Base-by-base conservation (phyloP, 1,284 basidiomycete genomes). In the Megacollybia platyphylla region DNA sequence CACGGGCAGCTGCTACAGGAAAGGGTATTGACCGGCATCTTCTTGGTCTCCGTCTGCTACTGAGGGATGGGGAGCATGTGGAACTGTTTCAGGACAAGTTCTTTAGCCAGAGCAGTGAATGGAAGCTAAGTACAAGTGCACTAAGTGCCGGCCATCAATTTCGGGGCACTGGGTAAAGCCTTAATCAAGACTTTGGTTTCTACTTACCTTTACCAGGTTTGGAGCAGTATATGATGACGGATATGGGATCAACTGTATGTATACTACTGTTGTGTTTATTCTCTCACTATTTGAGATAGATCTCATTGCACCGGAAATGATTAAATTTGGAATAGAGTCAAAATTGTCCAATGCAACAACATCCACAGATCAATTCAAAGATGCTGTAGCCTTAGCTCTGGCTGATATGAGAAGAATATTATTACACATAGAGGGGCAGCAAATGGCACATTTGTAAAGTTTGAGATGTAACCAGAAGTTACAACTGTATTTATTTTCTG, bases 301-400 rank as follows among this genome's bases (percentile, higher is more conserved):
- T 60, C 73, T 97, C 48, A 78, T 87, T 45, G 90, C 83, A 11
- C 75, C 81, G 10, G 66, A 82, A 43, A 65, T 82, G 48, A 74
- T 97, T 62, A 96, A 93, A 63, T 94, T 97, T 63, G 94, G 94
- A 2, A 82, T 97, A 56, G 93, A 97, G 63, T 87, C 84, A 44
- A 97, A 97, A 61, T 65, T 72, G 50, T 84, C 84, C 6, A 79
- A 70, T 52, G 56, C 70, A 5, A 57, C 64, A 29, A 92, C 89
- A 20, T 87, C 85, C 24, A 93, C 91, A 7, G 64, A 70, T 7
- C 46, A 49, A 20, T 88, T 96, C 59, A 80, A 86, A 54, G 54
- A 68, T 46, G 73, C 76, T 38, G 61, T 97, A 41, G 62, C 66
- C n/a, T 67, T 76, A 45, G 79, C 85, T 11, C 61, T 97, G 49